These are phyloP conservation scores for Globisporangium recalcitrans DNA, from an alignment of 352 stramenopile genomes.

Conservation along the genomic window DNA sequence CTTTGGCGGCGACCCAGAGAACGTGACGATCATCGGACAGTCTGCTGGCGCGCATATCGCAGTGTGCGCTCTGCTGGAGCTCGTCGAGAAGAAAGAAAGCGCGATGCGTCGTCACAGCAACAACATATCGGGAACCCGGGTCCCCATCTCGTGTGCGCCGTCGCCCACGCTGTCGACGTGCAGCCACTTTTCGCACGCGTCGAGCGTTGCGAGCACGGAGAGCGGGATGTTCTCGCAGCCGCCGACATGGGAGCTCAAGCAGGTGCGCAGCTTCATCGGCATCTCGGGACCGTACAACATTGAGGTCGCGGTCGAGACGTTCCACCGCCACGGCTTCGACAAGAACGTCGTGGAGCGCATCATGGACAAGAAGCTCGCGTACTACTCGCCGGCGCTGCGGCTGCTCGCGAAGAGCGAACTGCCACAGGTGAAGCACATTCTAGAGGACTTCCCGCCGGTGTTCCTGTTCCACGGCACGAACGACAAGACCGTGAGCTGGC, in stretches of 20 bases:
- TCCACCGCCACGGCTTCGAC: constrained; percentile 83
- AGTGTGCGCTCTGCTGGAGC: constrained; percentile 66
- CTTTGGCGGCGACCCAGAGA: constrained; percentile 82
- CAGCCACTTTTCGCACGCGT: constrained; percentile 23
- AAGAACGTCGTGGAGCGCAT: constrained; percentile 70
- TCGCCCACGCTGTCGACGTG: constrained; percentile 23
- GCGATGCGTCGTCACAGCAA: constrained; percentile 5
- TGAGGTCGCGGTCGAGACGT: constrained; percentile 61
- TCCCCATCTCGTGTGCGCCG: constrained; percentile 10
- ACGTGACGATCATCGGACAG: constrained; percentile 86
- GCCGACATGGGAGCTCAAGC: constrained; percentile 53
- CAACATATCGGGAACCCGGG: constrained; percentile 11
- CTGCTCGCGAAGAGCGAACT: constrained; percentile 36
- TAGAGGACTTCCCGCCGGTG: constrained; percentile 49
- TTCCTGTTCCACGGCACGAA: constrained; percentile 64
- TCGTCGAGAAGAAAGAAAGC: constrained; percentile 48
- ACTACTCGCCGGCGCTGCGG: constrained; percentile 50
- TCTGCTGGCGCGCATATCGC: constrained; percentile 87
- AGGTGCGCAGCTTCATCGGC: constrained; percentile 78
- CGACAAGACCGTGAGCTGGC: constrained; percentile 58
- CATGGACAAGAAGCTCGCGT: constrained; percentile 64
- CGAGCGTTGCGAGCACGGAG: constrained; percentile 28
- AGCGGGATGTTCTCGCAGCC: constrained; percentile 24
- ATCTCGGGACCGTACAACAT: constrained; percentile 89
- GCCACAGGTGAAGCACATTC: constrained; percentile 7